Evolutionary conservation across 306 rosid genomes (phyloP).

Genomic region (Parietaria judaica): DNA sequence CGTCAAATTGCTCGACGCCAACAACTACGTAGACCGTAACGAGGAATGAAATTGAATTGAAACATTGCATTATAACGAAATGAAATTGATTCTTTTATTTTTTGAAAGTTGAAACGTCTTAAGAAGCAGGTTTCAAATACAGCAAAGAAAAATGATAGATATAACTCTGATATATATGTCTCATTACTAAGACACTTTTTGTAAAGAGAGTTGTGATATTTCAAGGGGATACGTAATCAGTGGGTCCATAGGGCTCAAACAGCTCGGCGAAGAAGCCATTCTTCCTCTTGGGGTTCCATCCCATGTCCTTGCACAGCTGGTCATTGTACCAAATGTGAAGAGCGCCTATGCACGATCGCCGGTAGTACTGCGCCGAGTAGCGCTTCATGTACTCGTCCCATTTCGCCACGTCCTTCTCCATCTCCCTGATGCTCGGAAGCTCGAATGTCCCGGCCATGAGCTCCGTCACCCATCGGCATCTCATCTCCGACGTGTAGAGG

Average conservation of each 20-base stretch:
- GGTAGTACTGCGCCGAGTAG: conserved; percentile 27
- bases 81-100: too few relatives aligned
- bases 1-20: too few relatives aligned
- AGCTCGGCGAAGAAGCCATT: conserved; percentile 51
- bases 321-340: conserved; percentile 50
- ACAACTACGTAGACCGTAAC: too few relatives aligned
- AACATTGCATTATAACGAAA: too few relatives aligned
- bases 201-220: too few relatives aligned
- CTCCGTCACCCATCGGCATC: conserved; percentile 60
- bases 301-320: conserved; percentile 65
- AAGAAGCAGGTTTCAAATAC: too few relatives aligned
- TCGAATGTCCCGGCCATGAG: conserved; percentile 28
- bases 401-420: conserved; percentile 42
- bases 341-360: conserved; percentile 39
- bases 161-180: too few relatives aligned
- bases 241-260: conserved; percentile 56
- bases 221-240: conserved; percentile 37
- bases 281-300: conserved; percentile 54
- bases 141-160: too few relatives aligned
- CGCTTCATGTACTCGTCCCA: conserved; percentile 33
- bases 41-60: neutral
- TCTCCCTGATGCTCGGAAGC: conserved; percentile 46
- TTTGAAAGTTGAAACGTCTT: too few relatives aligned
- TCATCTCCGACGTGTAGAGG: conserved; percentile 56
- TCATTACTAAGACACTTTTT: too few relatives aligned